Evolutionary conservation across 78 protist genomes (phyloP), one percentile per base, ranked within the genome.

Genomic region (Dictyostelium citrinum): DNA sequence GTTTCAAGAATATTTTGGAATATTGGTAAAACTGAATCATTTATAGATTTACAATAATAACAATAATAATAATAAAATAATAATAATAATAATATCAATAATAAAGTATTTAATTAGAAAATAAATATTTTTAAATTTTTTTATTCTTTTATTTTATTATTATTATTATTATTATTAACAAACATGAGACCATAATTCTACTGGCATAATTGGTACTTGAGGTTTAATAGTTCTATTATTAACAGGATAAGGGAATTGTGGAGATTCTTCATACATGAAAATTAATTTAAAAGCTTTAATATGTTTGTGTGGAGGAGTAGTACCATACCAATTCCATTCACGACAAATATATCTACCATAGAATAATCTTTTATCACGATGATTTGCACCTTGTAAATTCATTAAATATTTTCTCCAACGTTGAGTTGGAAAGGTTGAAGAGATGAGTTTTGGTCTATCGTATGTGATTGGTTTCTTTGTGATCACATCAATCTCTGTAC

Each of bases 271-370:
- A 41, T 20, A 29, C 93, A 88, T 88, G 41, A 58, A 88, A 31
- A 78, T 35, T 3, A 88, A 61, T 67, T 67, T 88, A 67, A 88
- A 88, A 5, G 67, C 20, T 78, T 88, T 58, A 29, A 88, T 41
- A 33, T 88, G 85, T 45, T 24, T 64, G 14, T 84, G 82, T 17
- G 55, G 71, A 27, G 70, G 37, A 22, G 64, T 24, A 7, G 71
- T n/a, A 14, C 85, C 85, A 31, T 46, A 78, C 93, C 93, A 88
- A 78, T 88, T 88, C 93, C 93, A 88, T 67, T 88, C 85, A 31
- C 93, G 31, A 64, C 93, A 88, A 5, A 88, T 3, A 43, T 88
- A 88, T 64, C 93, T 55, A 35, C 93, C 93, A 67, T 88, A 88
- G 68, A 17, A 24, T 5, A 88, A 51, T 67, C 93, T 37, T 43